Evolutionary conservation across 331 rosid genomes (phyloP).

Genomic region (Pyrus hybrid): DNA sequence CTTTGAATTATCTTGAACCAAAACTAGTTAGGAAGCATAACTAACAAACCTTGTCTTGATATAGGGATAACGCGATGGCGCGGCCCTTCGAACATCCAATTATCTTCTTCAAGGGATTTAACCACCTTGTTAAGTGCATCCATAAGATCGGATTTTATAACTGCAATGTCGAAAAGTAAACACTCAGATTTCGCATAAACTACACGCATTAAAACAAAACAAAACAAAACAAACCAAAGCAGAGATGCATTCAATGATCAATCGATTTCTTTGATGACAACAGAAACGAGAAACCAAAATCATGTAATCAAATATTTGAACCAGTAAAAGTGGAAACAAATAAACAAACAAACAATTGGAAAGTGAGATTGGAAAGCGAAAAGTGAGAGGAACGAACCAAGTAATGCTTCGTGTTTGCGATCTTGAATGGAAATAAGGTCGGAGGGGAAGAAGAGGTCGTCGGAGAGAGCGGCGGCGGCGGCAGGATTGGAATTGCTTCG

Average conservation of each 20-base stretch:
- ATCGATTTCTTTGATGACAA: neutral
- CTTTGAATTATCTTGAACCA: neutral
- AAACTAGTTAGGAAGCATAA: neutral
- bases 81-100: slow-evolving; percentile 94
- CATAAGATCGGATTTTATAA: slow-evolving; percentile 63
- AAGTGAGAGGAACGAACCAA: slow-evolving; percentile 19
- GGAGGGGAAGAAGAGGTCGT: slow-evolving; percentile 51
- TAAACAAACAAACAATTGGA: no score
- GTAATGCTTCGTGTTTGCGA: slow-evolving; percentile 47
- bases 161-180: slow-evolving; percentile 36
- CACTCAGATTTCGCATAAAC: neutral
- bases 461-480: slow-evolving; percentile 23
- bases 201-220: neutral
- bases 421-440: slow-evolving; percentile 31
- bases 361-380: neutral
- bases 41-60: slow-evolving; percentile 48
- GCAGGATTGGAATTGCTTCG: slow-evolving; percentile 38
- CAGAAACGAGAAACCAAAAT: neutral
- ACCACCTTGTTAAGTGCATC: slow-evolving; percentile 87
- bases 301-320: no score
- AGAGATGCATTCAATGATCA: no score
- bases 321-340: no score
- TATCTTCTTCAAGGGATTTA: slow-evolving; percentile 80
- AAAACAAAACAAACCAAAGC: neutral
- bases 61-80: slow-evolving; percentile 69